Conservation (phyloP, 805 yeast genomes). For the Ogataea angusta region DNA sequence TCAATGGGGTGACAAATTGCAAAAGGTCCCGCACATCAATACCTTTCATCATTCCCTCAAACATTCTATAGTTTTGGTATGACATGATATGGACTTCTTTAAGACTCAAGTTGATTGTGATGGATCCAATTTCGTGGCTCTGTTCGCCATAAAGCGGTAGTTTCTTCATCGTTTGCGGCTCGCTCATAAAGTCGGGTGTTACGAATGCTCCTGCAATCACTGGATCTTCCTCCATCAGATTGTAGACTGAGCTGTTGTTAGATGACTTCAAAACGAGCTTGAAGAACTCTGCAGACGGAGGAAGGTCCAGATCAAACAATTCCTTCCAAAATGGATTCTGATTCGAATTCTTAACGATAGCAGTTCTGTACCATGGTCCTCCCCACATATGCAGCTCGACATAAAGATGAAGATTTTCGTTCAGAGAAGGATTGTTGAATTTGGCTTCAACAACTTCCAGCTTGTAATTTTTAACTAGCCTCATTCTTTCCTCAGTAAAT, state of each 20-base stretch:
- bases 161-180: slow-evolving; percentile 22
- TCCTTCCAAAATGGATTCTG: slow-evolving; percentile 82
- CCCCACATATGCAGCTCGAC: slow-evolving; percentile 74
- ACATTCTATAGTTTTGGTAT: slow-evolving; percentile 52
- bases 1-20: slow-evolving; percentile 38
- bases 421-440: slow-evolving; percentile 31
- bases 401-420: slow-evolving; percentile 38
- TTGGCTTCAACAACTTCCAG: slow-evolving; percentile 67
- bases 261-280: slow-evolving; percentile 42
- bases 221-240: slow-evolving; percentile 32
- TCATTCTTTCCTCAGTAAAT: slow-evolving; percentile 35
- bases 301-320: slow-evolving; percentile 59
- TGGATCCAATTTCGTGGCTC: slow-evolving; percentile 50
- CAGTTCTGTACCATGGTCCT: slow-evolving; percentile 74
- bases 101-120: slow-evolving; percentile 49
- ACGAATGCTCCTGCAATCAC: slow-evolving; percentile 52
- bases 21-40: slow-evolving; percentile 53
- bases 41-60: slow-evolving; percentile 59
- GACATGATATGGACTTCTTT: slow-evolving; percentile 59
- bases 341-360: slow-evolving; percentile 46
- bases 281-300: slow-evolving; percentile 51
- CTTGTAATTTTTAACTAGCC: slow-evolving; percentile 51
- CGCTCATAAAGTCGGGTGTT: slow-evolving; percentile 48
- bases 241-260: slow-evolving; percentile 13
- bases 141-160: slow-evolving; percentile 21